These are phyloP conservation scores for Mycosphaerella arachidis DNA, from an alignment of 2,329 filamentous ascomycete genomes.

Conservation along the genomic window DNA sequence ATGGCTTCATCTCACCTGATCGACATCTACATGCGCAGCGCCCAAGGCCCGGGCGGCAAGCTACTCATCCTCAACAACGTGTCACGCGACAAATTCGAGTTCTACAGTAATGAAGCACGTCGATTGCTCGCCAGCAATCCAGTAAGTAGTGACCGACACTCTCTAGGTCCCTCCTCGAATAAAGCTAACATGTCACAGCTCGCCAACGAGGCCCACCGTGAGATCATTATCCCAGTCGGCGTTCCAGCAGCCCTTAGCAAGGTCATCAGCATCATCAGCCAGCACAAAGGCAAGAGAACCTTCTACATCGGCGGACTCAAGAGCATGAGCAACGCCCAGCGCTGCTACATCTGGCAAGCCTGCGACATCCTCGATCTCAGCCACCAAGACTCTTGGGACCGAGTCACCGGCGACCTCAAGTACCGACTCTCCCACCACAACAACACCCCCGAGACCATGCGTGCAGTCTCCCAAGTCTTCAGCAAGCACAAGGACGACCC, in stretches of 20 bases:
- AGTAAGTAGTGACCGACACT: background rate
- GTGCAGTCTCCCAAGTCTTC: slow-evolving; percentile 1
- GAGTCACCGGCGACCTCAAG: background rate
- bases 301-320: slow-evolving; percentile 4
- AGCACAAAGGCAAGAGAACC: background rate
- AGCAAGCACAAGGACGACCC: background rate
- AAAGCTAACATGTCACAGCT: background rate
- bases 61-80: background rate
- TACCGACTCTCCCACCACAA: slow-evolving; percentile 4
- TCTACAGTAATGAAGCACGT: background rate
- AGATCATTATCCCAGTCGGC: slow-evolving; percentile 3
- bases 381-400: background rate
- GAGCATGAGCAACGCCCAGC: background rate
- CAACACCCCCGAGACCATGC: slow-evolving; percentile 5
- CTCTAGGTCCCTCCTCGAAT: background rate
- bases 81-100: slow-evolving; percentile 3
- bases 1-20: background rate
- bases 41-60: background rate
- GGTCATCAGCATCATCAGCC: slow-evolving; percentile 5
- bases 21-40: background rate
- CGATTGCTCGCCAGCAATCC: background rate
- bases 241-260: slow-evolving; percentile 3
- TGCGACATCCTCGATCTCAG: slow-evolving; percentile 1
- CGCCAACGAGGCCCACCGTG: background rate
- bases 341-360: slow-evolving; percentile 8